These are phyloP conservation scores for Flagelloscypha sp. DNA, from an alignment of 768 basidiomycete species.

Conservation along the genomic window DNA sequence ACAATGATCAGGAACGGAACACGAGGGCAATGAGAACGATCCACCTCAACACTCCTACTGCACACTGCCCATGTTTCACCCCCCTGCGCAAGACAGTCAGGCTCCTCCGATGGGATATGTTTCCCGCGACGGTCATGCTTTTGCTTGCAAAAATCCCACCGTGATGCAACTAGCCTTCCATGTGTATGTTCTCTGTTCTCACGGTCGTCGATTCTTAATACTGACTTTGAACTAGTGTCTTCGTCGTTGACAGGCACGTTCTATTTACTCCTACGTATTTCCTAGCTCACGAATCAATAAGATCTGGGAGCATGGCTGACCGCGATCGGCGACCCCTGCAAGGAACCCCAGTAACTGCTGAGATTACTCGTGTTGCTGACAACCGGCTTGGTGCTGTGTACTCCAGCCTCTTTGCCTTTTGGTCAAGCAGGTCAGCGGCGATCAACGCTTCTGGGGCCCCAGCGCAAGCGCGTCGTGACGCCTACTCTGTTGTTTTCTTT, in stretches of 20 bases:
- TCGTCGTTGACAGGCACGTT: slow-evolving; percentile 43
- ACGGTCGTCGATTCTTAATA: slow-evolving; percentile 3
- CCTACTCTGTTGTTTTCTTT: slow-evolving; percentile 51
- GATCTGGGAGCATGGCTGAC: slow-evolving; percentile 43
- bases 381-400: slow-evolving; percentile 54
- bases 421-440: slow-evolving; percentile 41
- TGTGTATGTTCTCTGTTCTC: slow-evolving; percentile 33
- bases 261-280: background rate
- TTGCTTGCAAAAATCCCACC: slow-evolving; percentile 44
- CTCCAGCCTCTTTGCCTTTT: slow-evolving; percentile 47
- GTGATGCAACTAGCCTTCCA: slow-evolving; percentile 49
- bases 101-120: slow-evolving; percentile 34
- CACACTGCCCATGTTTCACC: slow-evolving; percentile 45
- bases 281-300: slow-evolving; percentile 13
- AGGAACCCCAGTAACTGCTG: slow-evolving; percentile 31
- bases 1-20: slow-evolving; percentile 38
- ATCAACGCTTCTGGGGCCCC: slow-evolving; percentile 14
- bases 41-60: slow-evolving; percentile 47
- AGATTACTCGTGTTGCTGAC: slow-evolving; percentile 27
- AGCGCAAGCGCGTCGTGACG: slow-evolving; percentile 29
- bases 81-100: slow-evolving; percentile 20
- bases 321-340: slow-evolving; percentile 37
- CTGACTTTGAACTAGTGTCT: slow-evolving; percentile 28
- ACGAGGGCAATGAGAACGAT: slow-evolving; percentile 27
- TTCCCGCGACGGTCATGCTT: slow-evolving; percentile 50